Conservation (phyloP, 2,329 filamentous ascomycete genomes). For the Hypoxylon sp. region DNA sequence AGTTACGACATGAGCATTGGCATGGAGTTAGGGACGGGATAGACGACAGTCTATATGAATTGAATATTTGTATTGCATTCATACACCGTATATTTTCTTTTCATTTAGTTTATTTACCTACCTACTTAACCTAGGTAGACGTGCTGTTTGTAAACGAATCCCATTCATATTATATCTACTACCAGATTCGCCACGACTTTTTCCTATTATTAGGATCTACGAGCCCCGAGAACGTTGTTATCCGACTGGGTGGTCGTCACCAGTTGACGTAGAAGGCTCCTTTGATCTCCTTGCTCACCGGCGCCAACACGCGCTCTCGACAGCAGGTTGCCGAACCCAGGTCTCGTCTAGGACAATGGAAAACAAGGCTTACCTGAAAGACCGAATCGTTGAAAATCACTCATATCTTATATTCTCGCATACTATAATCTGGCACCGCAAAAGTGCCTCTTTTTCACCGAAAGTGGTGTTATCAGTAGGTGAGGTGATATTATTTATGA, state of each 20-base stretch:
- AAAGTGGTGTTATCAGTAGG: not conserved
- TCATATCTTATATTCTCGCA: not conserved
- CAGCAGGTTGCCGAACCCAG: not conserved
- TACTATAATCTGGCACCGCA: not conserved
- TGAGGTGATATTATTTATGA: slow-evolving; percentile 9
- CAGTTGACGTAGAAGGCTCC: slow-evolving; percentile 1
- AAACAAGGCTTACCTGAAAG: slow-evolving; percentile 3
- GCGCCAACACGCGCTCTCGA: slow-evolving; percentile 15
- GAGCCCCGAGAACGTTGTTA: not conserved
- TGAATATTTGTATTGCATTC: not conserved
- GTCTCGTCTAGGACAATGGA: not conserved
- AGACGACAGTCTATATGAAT: slow-evolving; percentile 27
- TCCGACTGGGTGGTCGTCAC: not conserved
- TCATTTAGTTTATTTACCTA: not conserved
- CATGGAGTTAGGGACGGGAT: slow-evolving; percentile 34
- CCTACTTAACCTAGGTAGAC: too few species aligned
- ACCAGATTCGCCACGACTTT: not conserved
- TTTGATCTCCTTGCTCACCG: slow-evolving; percentile 16
- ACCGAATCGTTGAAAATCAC: not conserved
- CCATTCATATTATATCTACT: not conserved
- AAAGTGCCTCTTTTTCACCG: not conserved
- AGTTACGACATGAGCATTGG: slow-evolving; percentile 31
- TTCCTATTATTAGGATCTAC: not conserved
- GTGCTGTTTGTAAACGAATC: not conserved
- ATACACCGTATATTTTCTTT: not conserved